Evolutionary conservation across 2,329 filamentous ascomycete species (phyloP), one percentile per base, ranked within the genome.

Genomic region (Metarhizium album): DNA sequence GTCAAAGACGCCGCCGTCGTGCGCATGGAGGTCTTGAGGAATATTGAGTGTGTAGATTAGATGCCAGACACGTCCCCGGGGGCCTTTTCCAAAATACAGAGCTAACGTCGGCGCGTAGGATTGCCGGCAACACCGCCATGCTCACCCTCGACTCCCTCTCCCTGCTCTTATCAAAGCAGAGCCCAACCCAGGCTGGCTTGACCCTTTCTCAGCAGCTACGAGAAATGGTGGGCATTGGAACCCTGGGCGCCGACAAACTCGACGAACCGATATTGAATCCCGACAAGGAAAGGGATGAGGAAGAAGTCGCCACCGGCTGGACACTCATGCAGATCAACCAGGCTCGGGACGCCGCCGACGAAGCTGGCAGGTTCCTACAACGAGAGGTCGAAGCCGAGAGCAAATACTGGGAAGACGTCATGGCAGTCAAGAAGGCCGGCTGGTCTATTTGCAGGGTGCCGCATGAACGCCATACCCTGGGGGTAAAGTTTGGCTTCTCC

Each of bases 401-500:
- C 2, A 84, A 78, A 59, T 98, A 95, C 66, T 98, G 93, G 93
- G 79, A 86, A 50, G 85, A 95, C 59, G 79, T 97, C 2, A 71
- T 95, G 45, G 80, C 82, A 9, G 82, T 97, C 43, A 89, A 85
- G 56, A 80, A 89, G 57, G 84, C 83, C 50, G 90, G 90, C 4
- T 98, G 93, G 91, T 84, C 86, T 20, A 73, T 97, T 18, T 91
- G 85, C 58, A 79, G 86, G 46, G 72, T 93, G 40, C 88, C 89
- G 0, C 74, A 82, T 6, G 83, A 91, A 58, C 75, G 76, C 47
- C 81, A 87, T 58, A 83, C 82, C 0, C 74, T 97, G 47, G 90
- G 86, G 20, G 91, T 97, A 35, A 83, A 87, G 55, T 96, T 91
- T 67, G 93, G 91, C 7, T 95, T 95, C 62, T 77, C 85, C 13